Evolutionary conservation across 768 basidiomycete species (phyloP), one percentile per base, ranked within the genome.

Genomic region (Melanogaster broomeanus): DNA sequence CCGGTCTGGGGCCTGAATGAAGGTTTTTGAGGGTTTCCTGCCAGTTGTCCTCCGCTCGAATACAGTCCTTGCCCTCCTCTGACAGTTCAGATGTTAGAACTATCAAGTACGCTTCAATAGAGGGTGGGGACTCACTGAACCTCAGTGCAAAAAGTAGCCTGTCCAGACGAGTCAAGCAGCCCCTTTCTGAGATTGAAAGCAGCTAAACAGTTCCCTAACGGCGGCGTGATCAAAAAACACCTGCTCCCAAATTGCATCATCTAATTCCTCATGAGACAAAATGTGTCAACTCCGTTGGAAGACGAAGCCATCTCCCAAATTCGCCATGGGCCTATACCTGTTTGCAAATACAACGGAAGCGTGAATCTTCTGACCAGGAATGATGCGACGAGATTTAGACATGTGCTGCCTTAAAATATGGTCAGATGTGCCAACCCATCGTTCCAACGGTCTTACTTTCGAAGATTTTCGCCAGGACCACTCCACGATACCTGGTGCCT

Each of bases 321-420:
- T 55, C 18, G 56, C 59, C 21, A 42, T 58, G 15, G 56, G 59
- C 34, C 58, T 37, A 31, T 60, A 60, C 0, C 50, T 52, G 31
- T 60, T 60, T 12, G 56, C 59, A 22, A 55, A 60, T 33, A 58
- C 50, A 22, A 61, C 52, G 3, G 59, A 61, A n/a, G 57, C 59
- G 19, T 61, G 59, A 28, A 61, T 53, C 42, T 56, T 59, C 33
- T 59, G 58, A 16, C 58, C 55, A 8, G 58, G 58, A 34, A 56
- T 52, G 28, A 59, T 56, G 13, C 59, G 59, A 34, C 59, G 59
- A 47, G 59, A 51, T 22, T 48, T 21, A 25, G 51, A 47, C 25
- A 54, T 51, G 42, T 60, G 59, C 25, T 33, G 40, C 40, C 56
- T 60, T 8, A 34, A 16, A 33, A 45, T 33, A 24, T 15, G 1